A percentile compares a stretch with the other conserved stretches of the same genome.
Conservation (phyloP, 495 filamentous ascomycete genomes). For the Hypoxylon trugodes region DNA sequence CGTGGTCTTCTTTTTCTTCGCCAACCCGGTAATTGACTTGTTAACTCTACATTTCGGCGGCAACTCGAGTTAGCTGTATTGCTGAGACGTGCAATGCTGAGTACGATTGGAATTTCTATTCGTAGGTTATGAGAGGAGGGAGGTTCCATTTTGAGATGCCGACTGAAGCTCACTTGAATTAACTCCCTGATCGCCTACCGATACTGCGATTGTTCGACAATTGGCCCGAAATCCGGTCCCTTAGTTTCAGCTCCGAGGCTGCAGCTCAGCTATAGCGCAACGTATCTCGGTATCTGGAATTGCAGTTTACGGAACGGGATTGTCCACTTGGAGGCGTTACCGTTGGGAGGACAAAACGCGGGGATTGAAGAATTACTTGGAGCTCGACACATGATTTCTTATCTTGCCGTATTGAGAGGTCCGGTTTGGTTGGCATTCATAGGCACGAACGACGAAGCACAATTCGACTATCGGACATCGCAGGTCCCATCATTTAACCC, state of each 20-base stretch:
- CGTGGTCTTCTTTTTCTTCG: conserved; percentile 5
- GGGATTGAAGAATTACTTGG: conserved; percentile 3
- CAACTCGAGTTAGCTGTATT: conserved; percentile 1
- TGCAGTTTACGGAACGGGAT: background rate
- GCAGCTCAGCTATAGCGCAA: conserved; percentile 10
- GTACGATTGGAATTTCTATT: conserved; percentile 3
- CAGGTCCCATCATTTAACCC: background rate
- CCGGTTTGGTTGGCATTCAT: background rate
- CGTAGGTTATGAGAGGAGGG: conserved; percentile 28
- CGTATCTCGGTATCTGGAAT: conserved; percentile 8
- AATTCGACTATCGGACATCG: background rate
- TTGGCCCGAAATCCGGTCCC: conserved; percentile 14
- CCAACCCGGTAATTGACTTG: conserved; percentile 16
- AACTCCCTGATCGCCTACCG: conserved; percentile 18
- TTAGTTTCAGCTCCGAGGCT: conserved; percentile 15
- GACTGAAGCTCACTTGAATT: conserved; percentile 18
- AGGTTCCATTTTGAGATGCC: conserved; percentile 24
- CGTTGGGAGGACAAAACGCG: conserved; percentile 13
- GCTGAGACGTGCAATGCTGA: conserved; percentile 21
- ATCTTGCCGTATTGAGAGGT: background rate
- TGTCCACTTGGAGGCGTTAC: background rate
- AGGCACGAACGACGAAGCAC: conserved; percentile 4
- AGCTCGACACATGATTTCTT: background rate
- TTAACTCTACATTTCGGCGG: conserved; percentile 4
- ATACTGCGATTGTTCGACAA: conserved; percentile 21